Evolutionary conservation across 1,284 basidiomycete species (phyloP).

Genomic region (Vanrija pseudolonga): DNA sequence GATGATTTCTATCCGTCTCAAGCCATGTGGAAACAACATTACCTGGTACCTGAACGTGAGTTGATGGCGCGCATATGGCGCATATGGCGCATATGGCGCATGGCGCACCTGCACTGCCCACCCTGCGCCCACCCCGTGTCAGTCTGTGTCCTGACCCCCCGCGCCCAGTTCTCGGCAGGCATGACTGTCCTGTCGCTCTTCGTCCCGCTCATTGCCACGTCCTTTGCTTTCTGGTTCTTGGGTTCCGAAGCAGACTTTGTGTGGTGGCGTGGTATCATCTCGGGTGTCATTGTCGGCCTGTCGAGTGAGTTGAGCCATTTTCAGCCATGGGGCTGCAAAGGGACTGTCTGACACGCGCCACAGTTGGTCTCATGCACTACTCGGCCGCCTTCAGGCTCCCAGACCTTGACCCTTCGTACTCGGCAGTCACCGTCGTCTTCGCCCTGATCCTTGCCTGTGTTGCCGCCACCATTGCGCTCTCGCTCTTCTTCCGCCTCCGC

Average conservation of each 20-base stretch:
- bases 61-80: background rate
- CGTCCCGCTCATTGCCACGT: constrained; percentile 51
- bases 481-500: constrained; percentile 53
- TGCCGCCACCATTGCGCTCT: constrained; percentile 51
- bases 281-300: constrained; percentile 72
- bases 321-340: constrained; percentile 31
- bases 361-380: constrained; percentile 52
- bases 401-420: constrained; percentile 35
- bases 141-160: background rate
- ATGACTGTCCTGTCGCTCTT: constrained; percentile 54
- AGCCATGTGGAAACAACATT: constrained; percentile 36
- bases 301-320: constrained; percentile 58
- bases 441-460: constrained; percentile 52
- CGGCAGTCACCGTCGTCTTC: constrained; percentile 48
- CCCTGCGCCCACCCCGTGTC: no score
- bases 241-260: constrained; percentile 49
- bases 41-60: constrained; percentile 49
- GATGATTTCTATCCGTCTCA: constrained; percentile 50
- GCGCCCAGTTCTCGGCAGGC: constrained; percentile 47
- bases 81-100: constrained; percentile 11
- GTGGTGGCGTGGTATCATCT: constrained; percentile 47
- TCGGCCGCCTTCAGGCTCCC: constrained; percentile 51
- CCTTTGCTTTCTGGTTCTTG: constrained; percentile 52
- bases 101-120: background rate
- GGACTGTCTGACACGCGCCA: constrained; percentile 13